Percentiles rank a stretch among this genome's conserved stretches.
Evolutionary conservation across 73 alveolate species (phyloP).

Genomic region (Uronychia setigera): DNA sequence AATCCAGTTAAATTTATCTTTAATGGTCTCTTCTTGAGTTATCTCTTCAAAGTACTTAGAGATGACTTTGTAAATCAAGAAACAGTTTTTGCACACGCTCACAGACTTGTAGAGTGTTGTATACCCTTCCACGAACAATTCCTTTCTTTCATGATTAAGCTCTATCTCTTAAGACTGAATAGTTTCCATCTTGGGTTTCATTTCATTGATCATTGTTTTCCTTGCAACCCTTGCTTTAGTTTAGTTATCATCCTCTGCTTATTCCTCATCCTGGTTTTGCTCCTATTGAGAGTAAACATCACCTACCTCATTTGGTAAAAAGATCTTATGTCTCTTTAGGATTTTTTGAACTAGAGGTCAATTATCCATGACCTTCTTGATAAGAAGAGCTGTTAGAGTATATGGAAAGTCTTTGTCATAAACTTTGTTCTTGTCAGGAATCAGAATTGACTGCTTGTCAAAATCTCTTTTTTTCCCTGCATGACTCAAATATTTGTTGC

Average conservation of each 20-base stretch:
- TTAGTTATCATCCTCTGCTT: background rate
- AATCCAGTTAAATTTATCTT: background rate
- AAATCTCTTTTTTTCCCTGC: slow-evolving; percentile 47
- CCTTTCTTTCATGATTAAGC: background rate
- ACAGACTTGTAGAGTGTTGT: slow-evolving; percentile 34
- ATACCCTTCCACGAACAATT: background rate
- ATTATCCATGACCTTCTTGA: slow-evolving; percentile 37
- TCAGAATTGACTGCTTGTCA: slow-evolving; percentile 20
- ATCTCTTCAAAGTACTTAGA: slow-evolving; percentile 34
- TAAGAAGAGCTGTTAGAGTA: slow-evolving; percentile 31
- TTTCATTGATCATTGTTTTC: background rate
- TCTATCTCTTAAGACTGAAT: too few species aligned
- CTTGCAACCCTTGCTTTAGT: background rate
- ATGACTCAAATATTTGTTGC: slow-evolving; percentile 19
- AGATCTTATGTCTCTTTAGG: slow-evolving; percentile 10
- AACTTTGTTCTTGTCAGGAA: slow-evolving; percentile 37
- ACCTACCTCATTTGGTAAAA: background rate
- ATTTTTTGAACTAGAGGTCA: slow-evolving; percentile 13
- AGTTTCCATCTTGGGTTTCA: too few species aligned
- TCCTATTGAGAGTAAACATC: background rate
- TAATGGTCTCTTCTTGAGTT: background rate
- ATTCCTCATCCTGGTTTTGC: background rate
- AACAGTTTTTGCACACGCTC: slow-evolving; percentile 39
- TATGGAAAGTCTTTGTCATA: slow-evolving; percentile 17
- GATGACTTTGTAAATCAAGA: slow-evolving; percentile 14